Percentiles rank a stretch among this genome's conserved stretches.
phyloP scores from a whole-genome alignment of 1,284 basidiomycete genomes.

The Heterobasidion occidentale region DNA sequence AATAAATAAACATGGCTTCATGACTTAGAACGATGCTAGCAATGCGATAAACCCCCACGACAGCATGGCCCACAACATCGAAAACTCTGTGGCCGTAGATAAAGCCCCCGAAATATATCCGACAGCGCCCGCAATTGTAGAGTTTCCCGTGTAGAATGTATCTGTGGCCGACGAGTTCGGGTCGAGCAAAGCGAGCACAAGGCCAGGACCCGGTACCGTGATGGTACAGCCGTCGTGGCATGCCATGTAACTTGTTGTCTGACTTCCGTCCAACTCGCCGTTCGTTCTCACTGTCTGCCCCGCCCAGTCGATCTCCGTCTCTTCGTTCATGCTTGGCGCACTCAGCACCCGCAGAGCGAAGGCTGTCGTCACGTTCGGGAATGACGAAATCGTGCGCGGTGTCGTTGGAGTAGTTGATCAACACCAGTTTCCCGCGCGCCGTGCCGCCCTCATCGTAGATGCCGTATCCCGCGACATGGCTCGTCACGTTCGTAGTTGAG shows the following conservation, averaged over 20 bases:
- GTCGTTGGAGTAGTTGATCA: background rate
- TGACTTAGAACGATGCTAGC: background rate
- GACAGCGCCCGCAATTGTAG: background rate
- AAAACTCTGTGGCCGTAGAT: background rate
- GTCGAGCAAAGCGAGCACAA: background rate
- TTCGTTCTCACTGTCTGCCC: background rate
- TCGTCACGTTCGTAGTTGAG: background rate
- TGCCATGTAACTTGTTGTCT: background rate
- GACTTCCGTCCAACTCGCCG: background rate
- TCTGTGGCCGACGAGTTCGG: background rate
- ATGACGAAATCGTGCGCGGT: background rate
- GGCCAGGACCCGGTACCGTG: background rate
- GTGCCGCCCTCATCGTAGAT: background rate
- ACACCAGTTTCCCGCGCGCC: background rate
- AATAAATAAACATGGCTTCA: background rate
- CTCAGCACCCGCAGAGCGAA: background rate
- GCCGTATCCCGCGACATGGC: background rate
- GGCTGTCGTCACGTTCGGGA: background rate
- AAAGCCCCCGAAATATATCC: background rate
- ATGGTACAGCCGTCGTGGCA: background rate
- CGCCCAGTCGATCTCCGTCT: constrained; percentile 1
- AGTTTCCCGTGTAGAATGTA: background rate
- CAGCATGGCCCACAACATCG: background rate
- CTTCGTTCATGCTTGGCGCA: background rate
- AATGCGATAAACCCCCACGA: background rate